Percentiles rank a stretch among this genome's conserved stretches.
Conservation (phyloP, 257 asterid species). For the Gentiana macrophylla region DNA sequence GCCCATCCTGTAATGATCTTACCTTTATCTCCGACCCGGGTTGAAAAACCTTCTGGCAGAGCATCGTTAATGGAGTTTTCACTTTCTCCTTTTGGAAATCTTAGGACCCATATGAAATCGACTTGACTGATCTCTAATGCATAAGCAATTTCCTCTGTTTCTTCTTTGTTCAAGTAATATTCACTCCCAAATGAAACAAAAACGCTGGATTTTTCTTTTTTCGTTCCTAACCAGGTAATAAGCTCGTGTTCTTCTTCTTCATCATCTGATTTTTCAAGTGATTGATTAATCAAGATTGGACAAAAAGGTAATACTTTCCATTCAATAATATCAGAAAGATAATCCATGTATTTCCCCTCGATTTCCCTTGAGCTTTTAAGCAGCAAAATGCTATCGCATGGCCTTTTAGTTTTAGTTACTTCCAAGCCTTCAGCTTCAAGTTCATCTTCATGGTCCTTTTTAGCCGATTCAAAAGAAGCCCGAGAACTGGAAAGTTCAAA, state of each 20-base stretch:
- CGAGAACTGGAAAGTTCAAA: slow-evolving; percentile 10
- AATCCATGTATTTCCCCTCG: slow-evolving; percentile 37
- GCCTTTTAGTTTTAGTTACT: neutral
- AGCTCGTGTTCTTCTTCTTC: slow-evolving; percentile 6
- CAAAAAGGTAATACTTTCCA: slow-evolving; percentile 24
- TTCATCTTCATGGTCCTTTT: neutral
- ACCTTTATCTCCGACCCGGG: slow-evolving; percentile 7
- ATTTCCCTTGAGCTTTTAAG: slow-evolving; percentile 25
- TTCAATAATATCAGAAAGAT: neutral
- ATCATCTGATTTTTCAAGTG: neutral
- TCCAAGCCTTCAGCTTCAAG: slow-evolving; percentile 9
- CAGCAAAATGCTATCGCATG: neutral
- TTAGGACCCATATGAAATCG: slow-evolving; percentile 32
- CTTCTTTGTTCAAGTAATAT: slow-evolving; percentile 21
- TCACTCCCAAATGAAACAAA: slow-evolving; percentile 44
- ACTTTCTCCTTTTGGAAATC: slow-evolving; percentile 23
- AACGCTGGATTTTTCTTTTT: slow-evolving; percentile 22
- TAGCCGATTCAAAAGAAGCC: neutral
- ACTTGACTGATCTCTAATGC: slow-evolving; percentile 31
- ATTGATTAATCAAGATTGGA: slow-evolving; percentile 6
- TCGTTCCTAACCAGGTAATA: slow-evolving; percentile 28
- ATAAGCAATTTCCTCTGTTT: slow-evolving; percentile 26
- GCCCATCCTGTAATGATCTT: slow-evolving; percentile 4
- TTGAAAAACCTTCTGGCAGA: neutral
- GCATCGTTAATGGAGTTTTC: neutral